A percentile compares a stretch with the other conserved stretches of the same genome.
These are phyloP conservation scores for Chiua sp. DNA, from an alignment of 1,284 basidiomycete species.

Conservation along the genomic window DNA sequence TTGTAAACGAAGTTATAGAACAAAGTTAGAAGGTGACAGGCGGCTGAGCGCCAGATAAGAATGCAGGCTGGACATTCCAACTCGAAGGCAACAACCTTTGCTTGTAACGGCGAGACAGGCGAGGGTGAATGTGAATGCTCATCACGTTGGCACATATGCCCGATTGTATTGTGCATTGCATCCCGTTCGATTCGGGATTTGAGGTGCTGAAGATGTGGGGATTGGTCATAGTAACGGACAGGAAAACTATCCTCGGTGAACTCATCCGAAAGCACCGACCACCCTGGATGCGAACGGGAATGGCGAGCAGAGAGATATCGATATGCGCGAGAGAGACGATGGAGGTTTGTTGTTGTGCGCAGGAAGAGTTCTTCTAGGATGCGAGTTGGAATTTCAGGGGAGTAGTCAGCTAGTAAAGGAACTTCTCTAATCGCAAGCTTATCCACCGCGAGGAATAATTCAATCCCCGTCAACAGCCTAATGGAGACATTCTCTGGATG, in stretches of 20 bases:
- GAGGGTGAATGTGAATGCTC: too few relatives aligned
- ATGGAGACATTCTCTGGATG: constrained; percentile 39
- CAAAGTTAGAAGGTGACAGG: too few relatives aligned
- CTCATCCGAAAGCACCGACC: constrained; percentile 30
- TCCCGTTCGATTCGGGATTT: constrained; percentile 32
- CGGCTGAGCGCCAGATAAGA: constrained; percentile 1
- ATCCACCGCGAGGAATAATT: constrained; percentile 53
- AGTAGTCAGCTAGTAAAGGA: constrained; percentile 46
- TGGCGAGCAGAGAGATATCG: constrained; percentile 39
- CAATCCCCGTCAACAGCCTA: constrained; percentile 48
- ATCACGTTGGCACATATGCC: too few relatives aligned
- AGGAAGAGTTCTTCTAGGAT: constrained; percentile 48
- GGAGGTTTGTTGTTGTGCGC: constrained; percentile 31
- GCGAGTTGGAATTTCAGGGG: constrained; percentile 45
- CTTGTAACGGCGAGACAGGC: background rate
- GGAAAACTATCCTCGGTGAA: constrained; percentile 25
- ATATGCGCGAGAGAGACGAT: constrained; percentile 32
- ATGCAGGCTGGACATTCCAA: background rate
- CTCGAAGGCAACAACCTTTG: background rate
- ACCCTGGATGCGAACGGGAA: background rate
- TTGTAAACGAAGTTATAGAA: too few relatives aligned
- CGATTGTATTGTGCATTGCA: too few relatives aligned
- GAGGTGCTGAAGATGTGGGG: constrained; percentile 23
- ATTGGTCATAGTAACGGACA: constrained; percentile 36
- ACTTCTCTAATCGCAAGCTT: constrained; percentile 35